Evolutionary conservation across 108 stramenopile genomes (phyloP), one percentile per base, ranked within the genome.

Genomic region (Pseudonitzschia delicatissima): DNA sequence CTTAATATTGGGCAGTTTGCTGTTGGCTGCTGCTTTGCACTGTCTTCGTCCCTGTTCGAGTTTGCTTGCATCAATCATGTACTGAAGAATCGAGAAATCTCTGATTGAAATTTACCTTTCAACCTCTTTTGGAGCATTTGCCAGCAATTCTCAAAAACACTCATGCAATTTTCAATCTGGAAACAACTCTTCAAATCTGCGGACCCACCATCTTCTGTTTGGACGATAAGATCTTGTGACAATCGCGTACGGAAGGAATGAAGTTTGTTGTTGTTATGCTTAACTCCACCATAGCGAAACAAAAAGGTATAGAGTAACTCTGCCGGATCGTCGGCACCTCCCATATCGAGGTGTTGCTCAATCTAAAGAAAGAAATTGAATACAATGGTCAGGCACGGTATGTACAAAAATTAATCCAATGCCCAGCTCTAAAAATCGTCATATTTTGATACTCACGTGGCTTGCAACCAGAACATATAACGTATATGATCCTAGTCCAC

Each of bases 401-500:
- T n/a, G n/a, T n/a, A n/a, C n/a, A n/a, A n/a, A n/a, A n/a, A n/a
- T n/a, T n/a, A n/a, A n/a, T n/a, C n/a, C n/a, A n/a, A n/a, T n/a
- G n/a, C n/a, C n/a, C n/a, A n/a, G n/a, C n/a, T n/a, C n/a, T n/a
- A n/a, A n/a, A n/a, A 55, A 51, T 23, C 13, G 23, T 34, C 20
- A 20, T 18, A 48, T 18, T 34, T 45, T 53, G 52, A 53, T 5
- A 85, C 87, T 83, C 64, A 91, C 85, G 63, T 89, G 88, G 68
- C 78, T 60, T 17, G 87, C 90, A 12, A 93, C 83, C 45, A 97
- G 66, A 27, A 94, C 93, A 69, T 94, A 95, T 15, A 96, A 85
- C 50, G 84, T 85, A 78, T 84, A 97, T 9, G 86, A 88, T 7
- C 96, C 96, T 4, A 97, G 69, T 40, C 96, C 95, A 27, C 96